Evolutionary conservation across 768 basidiomycete genomes (phyloP).

Genomic region (Tubosaeta sp.): DNA sequence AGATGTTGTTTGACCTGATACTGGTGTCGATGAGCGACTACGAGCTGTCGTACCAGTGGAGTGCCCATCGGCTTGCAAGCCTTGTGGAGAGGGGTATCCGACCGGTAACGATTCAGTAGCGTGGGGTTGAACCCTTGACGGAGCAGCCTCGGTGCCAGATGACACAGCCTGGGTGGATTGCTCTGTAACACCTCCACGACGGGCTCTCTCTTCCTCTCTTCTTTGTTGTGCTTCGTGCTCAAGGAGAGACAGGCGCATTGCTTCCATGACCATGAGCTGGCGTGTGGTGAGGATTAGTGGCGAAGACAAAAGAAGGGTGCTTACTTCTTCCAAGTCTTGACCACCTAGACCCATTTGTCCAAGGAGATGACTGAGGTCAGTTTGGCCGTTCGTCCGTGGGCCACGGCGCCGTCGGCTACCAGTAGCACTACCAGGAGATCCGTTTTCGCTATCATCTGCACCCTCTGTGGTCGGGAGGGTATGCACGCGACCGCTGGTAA

Average conservation of each 20-base stretch:
- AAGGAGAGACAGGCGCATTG: slow-evolving; percentile 90
- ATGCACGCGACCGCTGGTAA: slow-evolving; percentile 84
- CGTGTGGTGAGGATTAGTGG: slow-evolving; percentile 10
- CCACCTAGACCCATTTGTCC: slow-evolving; percentile 65
- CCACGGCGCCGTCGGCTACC: slow-evolving; percentile 58
- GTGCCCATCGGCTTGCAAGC: slow-evolving; percentile 9
- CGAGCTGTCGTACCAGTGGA: slow-evolving; percentile 9
- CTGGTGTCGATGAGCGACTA: slow-evolving; percentile 29
- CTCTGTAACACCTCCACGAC: slow-evolving; percentile 40
- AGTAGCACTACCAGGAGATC: slow-evolving; percentile 31
- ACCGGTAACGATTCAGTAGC: slow-evolving; percentile 3
- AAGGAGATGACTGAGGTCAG: slow-evolving; percentile 60
- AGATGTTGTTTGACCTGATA: slow-evolving; percentile 33
- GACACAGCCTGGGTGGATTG: slow-evolving; percentile 29
- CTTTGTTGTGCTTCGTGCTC: slow-evolving; percentile 94
- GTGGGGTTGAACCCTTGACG: slow-evolving; percentile 2
- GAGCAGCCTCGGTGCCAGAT: slow-evolving; percentile 1
- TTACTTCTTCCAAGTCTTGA: slow-evolving; percentile 91
- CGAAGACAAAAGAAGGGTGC: slow-evolving; percentile 21
- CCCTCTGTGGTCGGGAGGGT: slow-evolving; percentile 57
- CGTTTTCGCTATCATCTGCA: slow-evolving; percentile 39
- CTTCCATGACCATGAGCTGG: slow-evolving; percentile 98
- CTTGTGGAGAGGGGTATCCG: slow-evolving; percentile 2
- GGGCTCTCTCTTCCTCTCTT: slow-evolving; percentile 67
- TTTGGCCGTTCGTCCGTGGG: slow-evolving; percentile 44